A percentile compares a stretch with the other conserved stretches of the same genome.
Conservation (phyloP, 2,329 filamentous ascomycete species). For the Cladophialophora exuberans region DNA sequence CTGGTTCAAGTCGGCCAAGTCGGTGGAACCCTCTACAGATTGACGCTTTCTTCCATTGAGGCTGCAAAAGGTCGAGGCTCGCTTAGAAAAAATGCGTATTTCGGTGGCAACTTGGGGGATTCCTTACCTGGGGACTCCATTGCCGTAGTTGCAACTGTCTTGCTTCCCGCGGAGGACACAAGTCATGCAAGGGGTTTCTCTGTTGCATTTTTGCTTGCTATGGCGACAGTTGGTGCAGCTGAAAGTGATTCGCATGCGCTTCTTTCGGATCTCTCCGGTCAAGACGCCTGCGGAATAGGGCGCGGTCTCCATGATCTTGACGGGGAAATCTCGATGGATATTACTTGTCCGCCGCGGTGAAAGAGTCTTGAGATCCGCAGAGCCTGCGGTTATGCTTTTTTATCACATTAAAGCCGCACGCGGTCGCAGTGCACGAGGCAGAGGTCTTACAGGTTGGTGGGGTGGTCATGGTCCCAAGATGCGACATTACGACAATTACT, state of each 20-base stretch:
- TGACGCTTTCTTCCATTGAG: too few relatives aligned
- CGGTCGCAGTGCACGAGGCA: neutral
- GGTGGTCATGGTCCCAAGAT: too few relatives aligned
- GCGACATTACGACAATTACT: too few relatives aligned
- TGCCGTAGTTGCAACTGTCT: conserved; percentile 13
- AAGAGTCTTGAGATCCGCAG: neutral
- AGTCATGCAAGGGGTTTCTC: conserved; percentile 15
- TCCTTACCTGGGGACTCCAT: conserved; percentile 7
- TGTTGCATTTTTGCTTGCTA: conserved; percentile 20
- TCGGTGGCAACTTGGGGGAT: too few relatives aligned
- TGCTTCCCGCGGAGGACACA: conserved; percentile 19
- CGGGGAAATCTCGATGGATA: neutral
- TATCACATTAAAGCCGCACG: conserved; percentile 5
- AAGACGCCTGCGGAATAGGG: neutral
- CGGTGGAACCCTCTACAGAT: neutral
- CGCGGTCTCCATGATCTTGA: conserved; percentile 1
- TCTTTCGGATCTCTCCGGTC: conserved; percentile 6
- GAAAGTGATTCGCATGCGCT: conserved; percentile 15
- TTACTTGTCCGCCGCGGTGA: neutral
- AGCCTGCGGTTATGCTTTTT: conserved; percentile 2
- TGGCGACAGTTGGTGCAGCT: conserved; percentile 21
- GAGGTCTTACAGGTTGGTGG: neutral
- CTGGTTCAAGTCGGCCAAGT: too few relatives aligned
- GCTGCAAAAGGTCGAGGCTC: too few relatives aligned
- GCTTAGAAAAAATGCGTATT: too few relatives aligned